Evolutionary conservation across 2,329 filamentous ascomycete species (phyloP).

Genomic region (Elsinoe ampelina): DNA sequence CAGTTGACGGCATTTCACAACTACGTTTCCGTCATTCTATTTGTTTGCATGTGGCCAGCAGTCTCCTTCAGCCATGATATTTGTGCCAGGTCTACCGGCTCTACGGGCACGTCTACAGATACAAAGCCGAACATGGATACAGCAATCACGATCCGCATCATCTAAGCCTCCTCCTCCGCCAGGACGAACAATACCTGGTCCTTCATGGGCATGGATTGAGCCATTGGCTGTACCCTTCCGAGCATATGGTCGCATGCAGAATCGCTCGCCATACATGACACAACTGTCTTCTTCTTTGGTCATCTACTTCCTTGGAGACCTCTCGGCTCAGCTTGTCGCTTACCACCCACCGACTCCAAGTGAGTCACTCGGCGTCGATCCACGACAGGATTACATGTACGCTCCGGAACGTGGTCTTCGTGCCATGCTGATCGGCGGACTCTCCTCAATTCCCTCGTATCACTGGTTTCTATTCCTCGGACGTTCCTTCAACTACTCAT

Average conservation of each 20-base stretch:
- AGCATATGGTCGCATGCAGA: slow-evolving; percentile 61
- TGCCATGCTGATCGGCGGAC: slow-evolving; percentile 63
- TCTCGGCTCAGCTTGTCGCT: slow-evolving; percentile 63
- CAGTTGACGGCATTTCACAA: too few relatives aligned
- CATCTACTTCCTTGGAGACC: slow-evolving; percentile 69
- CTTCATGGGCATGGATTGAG: slow-evolving; percentile 39
- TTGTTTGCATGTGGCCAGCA: too few relatives aligned
- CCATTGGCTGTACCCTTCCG: slow-evolving; percentile 38
- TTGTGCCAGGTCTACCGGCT: neutral
- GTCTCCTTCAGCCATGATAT: neutral
- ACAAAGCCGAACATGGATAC: neutral
- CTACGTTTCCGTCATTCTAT: too few relatives aligned
- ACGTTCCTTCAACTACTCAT: slow-evolving; percentile 73
- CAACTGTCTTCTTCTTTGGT: slow-evolving; percentile 67
- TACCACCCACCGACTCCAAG: neutral
- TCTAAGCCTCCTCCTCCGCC: slow-evolving; percentile 10
- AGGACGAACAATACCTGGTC: slow-evolving; percentile 31
- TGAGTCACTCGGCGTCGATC: slow-evolving; percentile 14
- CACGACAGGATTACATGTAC: slow-evolving; percentile 40
- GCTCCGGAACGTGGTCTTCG: slow-evolving; percentile 60
- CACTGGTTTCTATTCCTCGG: slow-evolving; percentile 77
- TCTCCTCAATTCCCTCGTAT: slow-evolving; percentile 68
- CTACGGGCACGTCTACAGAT: neutral
- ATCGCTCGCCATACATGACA: slow-evolving; percentile 63
- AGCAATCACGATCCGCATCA: neutral